Conservation (phyloP, 2,329 filamentous ascomycete genomes). For the Fusarium coicis region DNA sequence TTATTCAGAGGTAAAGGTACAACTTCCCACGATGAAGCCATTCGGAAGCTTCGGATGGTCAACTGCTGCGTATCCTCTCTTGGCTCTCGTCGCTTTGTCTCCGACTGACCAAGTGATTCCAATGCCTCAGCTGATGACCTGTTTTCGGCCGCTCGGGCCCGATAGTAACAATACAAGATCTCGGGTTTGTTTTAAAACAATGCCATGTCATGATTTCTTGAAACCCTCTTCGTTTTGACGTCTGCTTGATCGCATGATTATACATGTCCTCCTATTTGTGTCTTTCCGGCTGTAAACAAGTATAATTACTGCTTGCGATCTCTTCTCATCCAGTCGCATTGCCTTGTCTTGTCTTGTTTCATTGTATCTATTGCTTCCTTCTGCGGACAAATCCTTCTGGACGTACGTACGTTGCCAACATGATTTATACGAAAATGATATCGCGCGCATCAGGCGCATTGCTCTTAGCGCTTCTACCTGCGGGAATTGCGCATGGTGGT, state of each 20-base stretch:
- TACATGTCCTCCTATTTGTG: background rate
- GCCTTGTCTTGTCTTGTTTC: too few relatives aligned
- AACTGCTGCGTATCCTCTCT: conserved; percentile 2
- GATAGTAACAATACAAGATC: background rate
- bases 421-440: conserved; percentile 1
- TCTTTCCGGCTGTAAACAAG: background rate
- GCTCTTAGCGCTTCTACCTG: conserved; percentile 27
- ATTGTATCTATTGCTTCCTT: background rate
- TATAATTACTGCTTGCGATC: conserved; percentile 5
- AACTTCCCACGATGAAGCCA: conserved; percentile 37
- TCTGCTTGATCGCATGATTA: conserved; percentile 16
- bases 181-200: conserved; percentile 18
- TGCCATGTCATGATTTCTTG: conserved; percentile 27
- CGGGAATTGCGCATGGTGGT: conserved; percentile 36
- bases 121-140: conserved; percentile 5
- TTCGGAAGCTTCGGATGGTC: conserved; percentile 44
- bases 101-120: background rate
- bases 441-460: background rate
- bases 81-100: conserved; percentile 13
- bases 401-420: background rate
- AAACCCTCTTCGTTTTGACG: conserved; percentile 13
- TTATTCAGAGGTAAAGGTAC: background rate
- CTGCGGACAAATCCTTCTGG: background rate
- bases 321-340: background rate
- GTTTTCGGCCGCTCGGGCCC: background rate